phyloP scores from a whole-genome alignment of 2,329 filamentous ascomycete genomes.

The Gnomoniopsis sp. region DNA sequence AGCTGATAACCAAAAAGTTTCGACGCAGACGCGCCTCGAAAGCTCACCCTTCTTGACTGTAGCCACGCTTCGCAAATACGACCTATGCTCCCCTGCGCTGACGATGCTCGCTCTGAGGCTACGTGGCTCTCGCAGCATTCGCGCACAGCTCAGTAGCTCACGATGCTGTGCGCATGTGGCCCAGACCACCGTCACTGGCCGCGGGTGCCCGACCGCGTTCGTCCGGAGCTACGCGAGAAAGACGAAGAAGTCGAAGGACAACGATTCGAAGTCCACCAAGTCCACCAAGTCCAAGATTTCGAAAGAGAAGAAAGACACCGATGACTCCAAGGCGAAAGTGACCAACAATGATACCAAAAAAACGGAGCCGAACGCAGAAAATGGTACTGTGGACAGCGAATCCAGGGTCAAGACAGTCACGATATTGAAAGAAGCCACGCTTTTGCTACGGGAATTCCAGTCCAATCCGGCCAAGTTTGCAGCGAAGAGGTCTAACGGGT shows the following conservation, averaged over 20 bases:
- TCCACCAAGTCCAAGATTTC: not conserved
- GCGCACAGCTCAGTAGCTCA: not conserved
- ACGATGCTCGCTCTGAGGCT: constrained; percentile 15
- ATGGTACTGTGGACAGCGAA: not conserved
- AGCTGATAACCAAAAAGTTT: not conserved
- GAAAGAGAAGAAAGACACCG: not conserved
- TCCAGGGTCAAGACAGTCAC: constrained; percentile 1
- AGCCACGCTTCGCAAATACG: not conserved
- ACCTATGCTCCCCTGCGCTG: not conserved
- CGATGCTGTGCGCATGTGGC: constrained; percentile 6
- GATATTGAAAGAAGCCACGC: constrained; percentile 26
- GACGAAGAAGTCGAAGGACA: not conserved
- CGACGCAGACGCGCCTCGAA: not conserved
- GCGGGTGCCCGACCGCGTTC: not conserved
- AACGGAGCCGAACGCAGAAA: not conserved
- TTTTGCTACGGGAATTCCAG: constrained; percentile 24
- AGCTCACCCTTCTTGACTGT: not conserved
- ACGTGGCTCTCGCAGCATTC: constrained; percentile 15
- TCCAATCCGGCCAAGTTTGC: constrained; percentile 4
- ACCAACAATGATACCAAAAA: not conserved
- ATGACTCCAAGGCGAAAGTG: not conserved
- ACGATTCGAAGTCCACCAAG: not conserved
- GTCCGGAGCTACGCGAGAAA: constrained; percentile 7
- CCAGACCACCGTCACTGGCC: not conserved
- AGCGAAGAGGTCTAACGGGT: not conserved